These are phyloP conservation scores for Mortierella sp. DNA, from an alignment of 371 early-diverging fungal genomes.

Conservation along the genomic window DNA sequence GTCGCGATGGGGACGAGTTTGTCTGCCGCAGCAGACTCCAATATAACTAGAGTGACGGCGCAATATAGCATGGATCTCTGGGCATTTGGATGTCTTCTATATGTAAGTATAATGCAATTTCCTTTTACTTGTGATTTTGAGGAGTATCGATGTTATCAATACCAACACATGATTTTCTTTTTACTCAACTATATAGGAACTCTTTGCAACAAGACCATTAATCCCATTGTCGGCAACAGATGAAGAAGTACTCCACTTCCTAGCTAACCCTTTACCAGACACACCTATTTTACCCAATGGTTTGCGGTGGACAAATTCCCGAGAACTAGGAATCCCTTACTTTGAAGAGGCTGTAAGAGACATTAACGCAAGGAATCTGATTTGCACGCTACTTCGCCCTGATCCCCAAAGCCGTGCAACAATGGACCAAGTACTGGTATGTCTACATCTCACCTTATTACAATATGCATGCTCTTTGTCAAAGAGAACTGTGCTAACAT, in stretches of 20 bases:
- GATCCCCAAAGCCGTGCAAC: slow-evolving; percentile 42
- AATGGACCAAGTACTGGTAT: slow-evolving; percentile 37
- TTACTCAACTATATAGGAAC: slow-evolving; percentile 17
- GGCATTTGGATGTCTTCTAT: slow-evolving; percentile 53
- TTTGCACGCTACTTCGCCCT: slow-evolving; percentile 33
- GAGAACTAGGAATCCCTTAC: slow-evolving; percentile 43
- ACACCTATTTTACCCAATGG: slow-evolving; percentile 36
- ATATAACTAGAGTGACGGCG: slow-evolving; percentile 27
- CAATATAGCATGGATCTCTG: slow-evolving; percentile 51
- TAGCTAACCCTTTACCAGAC: slow-evolving; percentile 35
- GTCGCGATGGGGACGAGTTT: slow-evolving; percentile 17
- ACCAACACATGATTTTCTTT: background rate
- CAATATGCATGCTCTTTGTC: background rate
- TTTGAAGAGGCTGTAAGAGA: slow-evolving; percentile 42
- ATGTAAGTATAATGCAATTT: slow-evolving; percentile 31
- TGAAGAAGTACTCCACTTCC: slow-evolving; percentile 33
- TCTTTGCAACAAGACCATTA: slow-evolving; percentile 42
- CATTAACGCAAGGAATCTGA: slow-evolving; percentile 28
- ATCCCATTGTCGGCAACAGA: slow-evolving; percentile 26
- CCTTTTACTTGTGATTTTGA: no score
- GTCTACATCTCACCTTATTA: background rate
- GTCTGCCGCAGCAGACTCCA: background rate
- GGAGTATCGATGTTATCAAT: no score
- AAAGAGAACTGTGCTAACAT: background rate
- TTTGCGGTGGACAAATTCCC: slow-evolving; percentile 20